Evolutionary conservation across 1,284 basidiomycete genomes (phyloP).

Genomic region (Ustilago nuda): DNA sequence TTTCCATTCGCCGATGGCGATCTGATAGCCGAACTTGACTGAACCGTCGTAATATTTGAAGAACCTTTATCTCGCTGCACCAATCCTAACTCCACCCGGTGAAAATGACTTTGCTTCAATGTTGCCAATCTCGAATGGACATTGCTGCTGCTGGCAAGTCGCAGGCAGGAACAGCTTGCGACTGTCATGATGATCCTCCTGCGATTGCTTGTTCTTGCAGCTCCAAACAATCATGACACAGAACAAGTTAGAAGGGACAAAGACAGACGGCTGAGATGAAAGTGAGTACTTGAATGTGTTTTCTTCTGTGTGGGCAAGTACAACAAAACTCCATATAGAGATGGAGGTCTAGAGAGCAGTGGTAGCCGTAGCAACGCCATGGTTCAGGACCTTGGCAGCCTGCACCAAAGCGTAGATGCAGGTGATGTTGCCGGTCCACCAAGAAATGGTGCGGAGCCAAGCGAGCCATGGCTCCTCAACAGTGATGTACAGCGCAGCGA

Average conservation of each 20-base stretch:
- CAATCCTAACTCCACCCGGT: neutral
- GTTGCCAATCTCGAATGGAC: neutral
- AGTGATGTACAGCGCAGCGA: constrained; percentile 38
- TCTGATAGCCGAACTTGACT: neutral
- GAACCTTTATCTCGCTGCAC: neutral
- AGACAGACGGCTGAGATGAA: neutral
- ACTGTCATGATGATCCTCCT: no score
- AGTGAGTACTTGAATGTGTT: neutral
- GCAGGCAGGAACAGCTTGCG: no score
- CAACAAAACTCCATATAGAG: neutral
- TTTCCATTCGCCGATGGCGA: neutral
- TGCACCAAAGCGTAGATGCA: constrained; percentile 44
- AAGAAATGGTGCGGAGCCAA: constrained; percentile 33
- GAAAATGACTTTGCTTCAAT: no score
- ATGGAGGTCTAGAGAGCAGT: constrained; percentile 25
- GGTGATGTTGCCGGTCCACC: constrained; percentile 50
- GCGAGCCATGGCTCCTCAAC: constrained; percentile 20
- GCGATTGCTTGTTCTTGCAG: no score
- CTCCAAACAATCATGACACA: neutral
- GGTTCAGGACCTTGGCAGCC: constrained; percentile 49
- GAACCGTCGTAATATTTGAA: neutral
- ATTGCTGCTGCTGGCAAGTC: neutral
- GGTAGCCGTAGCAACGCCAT: constrained; percentile 33
- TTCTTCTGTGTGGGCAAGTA: neutral
- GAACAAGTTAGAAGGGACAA: neutral